These are phyloP conservation scores for Myotisia sp. DNA, from an alignment of 2,329 filamentous ascomycete species.

Conservation along the genomic window DNA sequence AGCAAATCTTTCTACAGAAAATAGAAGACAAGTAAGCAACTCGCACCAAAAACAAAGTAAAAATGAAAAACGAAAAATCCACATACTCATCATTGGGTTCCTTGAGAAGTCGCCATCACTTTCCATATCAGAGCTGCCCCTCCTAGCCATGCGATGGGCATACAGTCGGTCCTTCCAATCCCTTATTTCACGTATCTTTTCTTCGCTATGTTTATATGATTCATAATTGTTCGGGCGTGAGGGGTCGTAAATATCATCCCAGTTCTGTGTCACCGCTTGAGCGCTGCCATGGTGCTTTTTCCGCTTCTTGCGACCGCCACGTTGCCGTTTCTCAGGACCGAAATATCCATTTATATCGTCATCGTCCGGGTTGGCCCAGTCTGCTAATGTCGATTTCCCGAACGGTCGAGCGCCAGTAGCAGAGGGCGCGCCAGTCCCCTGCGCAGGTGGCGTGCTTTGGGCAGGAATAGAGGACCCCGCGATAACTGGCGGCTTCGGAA, in stretches of 20 bases:
- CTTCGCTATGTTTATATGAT: slow-evolving; percentile 71
- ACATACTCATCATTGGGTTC: slow-evolving; percentile 34
- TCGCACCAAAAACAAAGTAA: too few relatives aligned
- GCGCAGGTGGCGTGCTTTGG: slow-evolving; percentile 1
- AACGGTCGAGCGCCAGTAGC: slow-evolving; percentile 30
- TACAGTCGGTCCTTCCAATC: slow-evolving; percentile 80
- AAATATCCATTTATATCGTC: slow-evolving; percentile 59
- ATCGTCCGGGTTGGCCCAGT: slow-evolving; percentile 71
- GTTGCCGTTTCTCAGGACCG: slow-evolving; percentile 51
- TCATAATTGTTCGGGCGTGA: slow-evolving; percentile 68
- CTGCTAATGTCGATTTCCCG: slow-evolving; percentile 56
- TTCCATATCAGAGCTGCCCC: slow-evolving; percentile 31
- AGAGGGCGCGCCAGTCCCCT: slow-evolving; percentile 16
- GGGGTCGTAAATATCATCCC: slow-evolving; percentile 86
- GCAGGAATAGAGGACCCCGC: slow-evolving; percentile 2
- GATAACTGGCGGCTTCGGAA: slow-evolving; percentile 34
- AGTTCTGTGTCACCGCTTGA: slow-evolving; percentile 48
- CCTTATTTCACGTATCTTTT: slow-evolving; percentile 61
- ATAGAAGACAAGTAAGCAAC: slow-evolving; percentile 10
- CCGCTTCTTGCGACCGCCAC: slow-evolving; percentile 64
- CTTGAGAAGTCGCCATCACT: slow-evolving; percentile 35
- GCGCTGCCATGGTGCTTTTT: slow-evolving; percentile 53
- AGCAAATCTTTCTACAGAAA: slow-evolving; percentile 32
- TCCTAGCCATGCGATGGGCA: slow-evolving; percentile 46
- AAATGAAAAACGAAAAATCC: slow-evolving; percentile 8